Base-by-base conservation (phyloP, 1,284 basidiomycete genomes). In the Filobasidium uniguttulatum region DNA sequence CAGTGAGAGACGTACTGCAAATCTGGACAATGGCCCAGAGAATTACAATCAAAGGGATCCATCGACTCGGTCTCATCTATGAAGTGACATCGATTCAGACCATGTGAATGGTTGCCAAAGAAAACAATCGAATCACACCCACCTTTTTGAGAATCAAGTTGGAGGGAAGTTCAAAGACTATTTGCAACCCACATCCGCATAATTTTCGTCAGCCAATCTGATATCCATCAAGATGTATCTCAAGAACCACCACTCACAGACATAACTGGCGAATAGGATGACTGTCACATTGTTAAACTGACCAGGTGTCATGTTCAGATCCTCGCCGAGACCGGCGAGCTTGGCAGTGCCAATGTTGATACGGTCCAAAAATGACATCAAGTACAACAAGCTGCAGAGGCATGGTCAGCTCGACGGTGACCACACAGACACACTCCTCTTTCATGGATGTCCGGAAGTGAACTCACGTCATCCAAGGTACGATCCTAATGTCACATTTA, bases 71-170 rank as follows among this genome's bases (percentile, higher is more conserved):
- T 23, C 63, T n/a, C n/a, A n/a, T n/a, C n/a, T n/a, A n/a, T n/a
- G n/a, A n/a, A n/a, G n/a, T n/a, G n/a, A 26, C 29, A 30, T 17
- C 23, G 41, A 5, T 3, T 9, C 10, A 28, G 14, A 28, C 29
- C 9, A 15, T 12, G 5, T 15, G 28, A 25, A 15, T 4, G n/a
- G 56, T 26, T 17, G 19, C 22, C 6, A 5, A 46, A 12, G 25
- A 15, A 28, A 38, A 12, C 37, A 23, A 20, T 29, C 20, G 12
- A 31, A n/a, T n/a, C n/a, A n/a, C n/a, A n/a, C n/a, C n/a, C n/a
- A 33, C 20, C 63, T 55, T 64, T 56, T 73, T 73, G 41, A 74
- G 59, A 19, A 73, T 61, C 3, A 73, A 58, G 60, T 74, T 68
- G 38, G 62, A 65, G 0, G 67, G 68, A 12, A 72, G 63, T 53